Percentiles rank a stretch among this genome's conserved stretches.
phyloP scores from a whole-genome alignment of 1,284 basidiomycete species.

The Leccinum solheimii region DNA sequence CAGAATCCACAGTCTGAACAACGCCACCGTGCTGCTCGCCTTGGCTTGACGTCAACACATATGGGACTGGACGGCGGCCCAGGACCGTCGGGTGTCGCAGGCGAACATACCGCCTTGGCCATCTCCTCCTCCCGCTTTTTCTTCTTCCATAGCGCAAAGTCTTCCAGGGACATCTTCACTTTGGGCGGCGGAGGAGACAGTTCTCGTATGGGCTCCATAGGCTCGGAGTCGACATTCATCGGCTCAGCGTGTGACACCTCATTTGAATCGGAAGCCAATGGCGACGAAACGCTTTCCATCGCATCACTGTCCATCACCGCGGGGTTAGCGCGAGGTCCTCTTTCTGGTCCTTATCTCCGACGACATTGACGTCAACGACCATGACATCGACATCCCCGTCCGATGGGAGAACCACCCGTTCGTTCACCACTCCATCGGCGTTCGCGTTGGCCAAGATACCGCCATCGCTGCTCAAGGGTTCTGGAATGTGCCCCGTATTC shows the following conservation, averaged over 20 bases:
- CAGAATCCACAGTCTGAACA: too few species aligned
- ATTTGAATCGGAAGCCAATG: neutral
- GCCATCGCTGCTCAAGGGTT: neutral
- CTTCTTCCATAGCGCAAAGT: constrained; percentile 49
- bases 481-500: constrained; percentile 22
- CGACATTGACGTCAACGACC: constrained; percentile 24
- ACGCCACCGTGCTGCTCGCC: too few species aligned
- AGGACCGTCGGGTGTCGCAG: constrained; percentile 19
- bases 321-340: neutral
- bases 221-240: constrained; percentile 12
- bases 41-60: too few species aligned
- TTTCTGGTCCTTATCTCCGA: constrained; percentile 8
- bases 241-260: constrained; percentile 12
- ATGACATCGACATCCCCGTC: constrained; percentile 28
- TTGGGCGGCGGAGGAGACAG: constrained; percentile 16
- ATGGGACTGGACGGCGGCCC: constrained; percentile 24
- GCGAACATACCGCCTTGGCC: constrained; percentile 31
- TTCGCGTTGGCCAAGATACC: neutral
- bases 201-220: constrained; percentile 12
- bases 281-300: neutral
- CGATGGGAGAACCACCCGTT: neutral
- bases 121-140: constrained; percentile 43
- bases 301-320: neutral
- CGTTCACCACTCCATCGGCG: neutral
- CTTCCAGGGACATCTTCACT: constrained; percentile 49